Percentiles rank a stretch among this genome's conserved stretches.
Evolutionary conservation across 176 grass and related monocot species (phyloP).

Genomic region (Chrysopogon serrulatus): DNA sequence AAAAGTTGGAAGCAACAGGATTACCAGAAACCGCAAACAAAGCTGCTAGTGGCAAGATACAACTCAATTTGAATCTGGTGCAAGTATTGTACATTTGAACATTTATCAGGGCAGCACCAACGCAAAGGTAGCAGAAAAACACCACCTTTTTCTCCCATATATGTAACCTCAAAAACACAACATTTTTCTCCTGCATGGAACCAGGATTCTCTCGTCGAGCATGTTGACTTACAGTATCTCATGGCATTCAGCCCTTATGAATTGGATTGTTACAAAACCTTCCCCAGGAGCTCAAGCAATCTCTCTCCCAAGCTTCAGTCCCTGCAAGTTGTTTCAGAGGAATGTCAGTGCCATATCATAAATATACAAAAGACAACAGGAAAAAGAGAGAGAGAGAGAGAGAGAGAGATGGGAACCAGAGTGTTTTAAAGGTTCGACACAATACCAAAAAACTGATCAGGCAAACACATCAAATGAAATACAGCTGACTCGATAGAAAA

Average conservation of each 20-base stretch:
- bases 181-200: neutral
- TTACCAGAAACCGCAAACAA: neutral
- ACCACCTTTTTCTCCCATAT: neutral
- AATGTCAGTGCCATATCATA: constrained; percentile 6
- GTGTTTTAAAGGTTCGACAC: too few relatives aligned
- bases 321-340: constrained; percentile 21
- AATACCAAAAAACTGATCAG: too few relatives aligned
- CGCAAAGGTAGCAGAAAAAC: neutral
- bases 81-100: neutral
- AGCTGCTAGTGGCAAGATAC: neutral
- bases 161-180: neutral
- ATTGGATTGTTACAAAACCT: neutral
- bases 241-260: neutral
- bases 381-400: too few relatives aligned
- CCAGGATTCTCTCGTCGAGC: neutral
- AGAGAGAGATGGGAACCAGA: too few relatives aligned
- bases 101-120: neutral
- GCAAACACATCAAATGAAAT: neutral
- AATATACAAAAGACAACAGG: neutral
- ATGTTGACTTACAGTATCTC: constrained; percentile 3
- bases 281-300: neutral
- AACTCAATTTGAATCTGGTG: constrained; percentile 2
- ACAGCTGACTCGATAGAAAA: neutral
- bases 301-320: constrained; percentile 18
- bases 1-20: neutral